These are phyloP conservation scores for Nakataea oryzae DNA, from an alignment of 2,329 filamentous ascomycete species.

Conservation along the genomic window DNA sequence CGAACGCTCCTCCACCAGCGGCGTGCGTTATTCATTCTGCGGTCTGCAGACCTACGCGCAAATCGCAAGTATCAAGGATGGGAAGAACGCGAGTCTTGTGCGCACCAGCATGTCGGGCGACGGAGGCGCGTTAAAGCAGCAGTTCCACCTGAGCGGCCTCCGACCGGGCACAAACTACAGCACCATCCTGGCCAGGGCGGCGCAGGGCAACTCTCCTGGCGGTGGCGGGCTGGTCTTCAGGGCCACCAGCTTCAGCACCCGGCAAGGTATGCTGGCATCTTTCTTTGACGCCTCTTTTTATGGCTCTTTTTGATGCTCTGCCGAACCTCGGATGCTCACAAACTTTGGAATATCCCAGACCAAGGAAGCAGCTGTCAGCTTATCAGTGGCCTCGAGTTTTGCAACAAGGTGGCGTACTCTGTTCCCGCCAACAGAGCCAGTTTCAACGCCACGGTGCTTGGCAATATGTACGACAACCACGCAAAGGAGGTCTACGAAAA, in stretches of 20 bases:
- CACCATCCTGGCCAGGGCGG: conserved; percentile 60
- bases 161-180: conserved; percentile 62
- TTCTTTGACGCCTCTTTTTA: not conserved
- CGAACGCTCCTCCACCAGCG: conserved; percentile 49
- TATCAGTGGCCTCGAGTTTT: conserved; percentile 80
- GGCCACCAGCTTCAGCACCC: conserved; percentile 65
- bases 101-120: conserved; percentile 58
- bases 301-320: not conserved
- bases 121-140: conserved; percentile 66
- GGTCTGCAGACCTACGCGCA: conserved; percentile 59
- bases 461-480: conserved; percentile 66
- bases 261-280: conserved; percentile 48
- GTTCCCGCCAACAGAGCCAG: conserved; percentile 66
- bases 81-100: conserved; percentile 34
- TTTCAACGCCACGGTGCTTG: conserved; percentile 52
- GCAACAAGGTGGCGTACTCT: conserved; percentile 78
- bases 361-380: conserved; percentile 73
- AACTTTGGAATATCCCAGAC: not conserved
- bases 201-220: conserved; percentile 34
- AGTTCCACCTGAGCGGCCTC: conserved; percentile 74
- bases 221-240: conserved; percentile 71
- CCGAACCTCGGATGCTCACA: not conserved
- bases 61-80: conserved; percentile 46
- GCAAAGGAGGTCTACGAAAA: conserved; percentile 60
- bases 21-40: conserved; percentile 73